Evolutionary conservation across 202 grass and related monocot genomes (phyloP).

Genomic region (Zoysia matrella): DNA sequence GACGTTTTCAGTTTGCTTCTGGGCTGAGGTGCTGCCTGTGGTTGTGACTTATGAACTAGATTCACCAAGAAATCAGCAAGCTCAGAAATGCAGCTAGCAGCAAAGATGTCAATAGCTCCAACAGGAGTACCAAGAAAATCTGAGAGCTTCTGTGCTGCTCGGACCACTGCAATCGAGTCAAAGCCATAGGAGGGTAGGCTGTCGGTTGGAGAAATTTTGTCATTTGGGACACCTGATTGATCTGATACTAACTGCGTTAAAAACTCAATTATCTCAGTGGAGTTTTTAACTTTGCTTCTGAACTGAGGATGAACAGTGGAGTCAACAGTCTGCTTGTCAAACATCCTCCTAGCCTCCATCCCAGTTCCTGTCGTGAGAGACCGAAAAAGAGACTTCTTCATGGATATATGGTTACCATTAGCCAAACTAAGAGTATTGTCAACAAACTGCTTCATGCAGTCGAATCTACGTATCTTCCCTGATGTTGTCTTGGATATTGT

Average conservation of each 20-base stretch:
- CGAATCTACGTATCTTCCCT: constrained; percentile 73
- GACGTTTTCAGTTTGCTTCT: constrained; percentile 50
- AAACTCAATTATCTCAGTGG: constrained; percentile 56
- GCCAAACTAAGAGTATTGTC: constrained; percentile 62
- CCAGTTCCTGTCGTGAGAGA: constrained; percentile 64
- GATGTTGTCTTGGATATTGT: constrained; percentile 82
- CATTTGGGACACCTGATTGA: constrained; percentile 59
- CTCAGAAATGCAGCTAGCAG: constrained; percentile 70
- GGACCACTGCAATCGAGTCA: constrained; percentile 73
- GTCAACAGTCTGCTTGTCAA: constrained; percentile 30
- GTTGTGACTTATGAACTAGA: constrained; percentile 49
- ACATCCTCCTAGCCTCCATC: constrained; percentile 42
- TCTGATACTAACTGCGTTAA: constrained; percentile 61
- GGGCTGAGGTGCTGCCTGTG: constrained; percentile 35
- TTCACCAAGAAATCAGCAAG: constrained; percentile 66
- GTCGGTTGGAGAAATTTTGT: constrained; percentile 63
- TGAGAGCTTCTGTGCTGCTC: constrained; percentile 75
- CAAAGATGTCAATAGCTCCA: constrained; percentile 82
- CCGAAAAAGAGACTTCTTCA: constrained; percentile 57
- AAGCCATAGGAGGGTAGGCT: constrained; percentile 71
- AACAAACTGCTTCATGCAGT: constrained; percentile 76
- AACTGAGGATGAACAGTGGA: constrained; percentile 12
- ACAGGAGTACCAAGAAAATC: constrained; percentile 73
- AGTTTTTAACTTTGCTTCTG: constrained; percentile 52
- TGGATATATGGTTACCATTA: constrained; percentile 33